Evolutionary conservation across 805 yeast genomes (phyloP).

Genomic region (Priceomyces melissophilus): DNA sequence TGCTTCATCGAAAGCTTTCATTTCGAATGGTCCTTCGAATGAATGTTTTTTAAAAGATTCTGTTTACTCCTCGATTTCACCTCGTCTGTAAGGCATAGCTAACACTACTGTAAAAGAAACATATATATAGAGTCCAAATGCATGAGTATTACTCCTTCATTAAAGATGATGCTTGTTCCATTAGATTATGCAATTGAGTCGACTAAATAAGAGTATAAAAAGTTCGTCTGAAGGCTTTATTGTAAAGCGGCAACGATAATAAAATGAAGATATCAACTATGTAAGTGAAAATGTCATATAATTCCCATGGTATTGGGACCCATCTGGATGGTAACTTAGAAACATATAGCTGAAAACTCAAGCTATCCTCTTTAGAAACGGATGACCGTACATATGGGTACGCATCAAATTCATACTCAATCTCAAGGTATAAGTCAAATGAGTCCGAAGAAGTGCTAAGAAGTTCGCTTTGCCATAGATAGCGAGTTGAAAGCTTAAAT

Average conservation of each 20-base stretch:
- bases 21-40: too few species aligned
- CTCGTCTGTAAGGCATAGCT: too few species aligned
- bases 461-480: conserved; percentile 14
- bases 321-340: conserved; percentile 22
- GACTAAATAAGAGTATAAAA: too few species aligned
- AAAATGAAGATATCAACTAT: conserved; percentile 23
- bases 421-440: conserved; percentile 22
- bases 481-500: conserved; percentile 21
- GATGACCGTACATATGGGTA: conserved; percentile 13
- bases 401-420: conserved; percentile 20
- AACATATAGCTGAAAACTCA: conserved; percentile 23
- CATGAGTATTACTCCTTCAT: too few species aligned
- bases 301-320: conserved; percentile 33
- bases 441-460: conserved; percentile 2
- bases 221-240: too few species aligned
- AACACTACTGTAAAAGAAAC: too few species aligned
- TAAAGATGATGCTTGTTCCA: too few species aligned
- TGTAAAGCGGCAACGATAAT: neutral
- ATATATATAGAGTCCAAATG: too few species aligned
- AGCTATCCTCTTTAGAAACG: conserved; percentile 8
- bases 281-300: conserved; percentile 24
- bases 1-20: too few species aligned
- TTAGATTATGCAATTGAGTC: too few species aligned
- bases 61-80: too few species aligned
- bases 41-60: too few species aligned